phyloP scores from a whole-genome alignment of 805 yeast genomes.

The Priceomyces melissophilus region DNA sequence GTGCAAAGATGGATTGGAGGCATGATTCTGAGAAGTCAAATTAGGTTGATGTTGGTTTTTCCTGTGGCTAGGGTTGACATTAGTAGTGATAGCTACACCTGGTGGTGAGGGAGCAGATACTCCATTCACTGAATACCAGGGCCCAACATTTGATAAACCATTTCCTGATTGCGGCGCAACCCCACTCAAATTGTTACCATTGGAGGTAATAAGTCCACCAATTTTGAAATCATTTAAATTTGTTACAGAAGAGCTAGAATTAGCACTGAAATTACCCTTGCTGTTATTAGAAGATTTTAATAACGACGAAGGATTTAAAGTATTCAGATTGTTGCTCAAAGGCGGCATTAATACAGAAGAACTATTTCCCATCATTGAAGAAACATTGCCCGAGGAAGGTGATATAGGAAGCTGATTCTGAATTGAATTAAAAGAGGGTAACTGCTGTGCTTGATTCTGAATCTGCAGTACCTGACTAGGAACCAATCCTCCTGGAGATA shows the following conservation, averaged over 20 bases:
- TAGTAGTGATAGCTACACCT: no score
- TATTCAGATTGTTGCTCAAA: constrained; percentile 12
- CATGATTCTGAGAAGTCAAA: no score
- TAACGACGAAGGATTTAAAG: constrained; percentile 26
- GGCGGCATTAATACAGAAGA: constrained; percentile 13
- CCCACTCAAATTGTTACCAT: background rate
- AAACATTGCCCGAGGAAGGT: constrained; percentile 12
- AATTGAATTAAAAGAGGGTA: constrained; percentile 35
- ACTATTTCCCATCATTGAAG: background rate
- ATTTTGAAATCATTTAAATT: constrained; percentile 7
- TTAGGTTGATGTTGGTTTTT: no score
- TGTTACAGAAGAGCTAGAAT: background rate
- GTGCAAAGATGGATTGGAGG: no score
- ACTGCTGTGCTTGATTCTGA: constrained; percentile 28
- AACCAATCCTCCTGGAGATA: constrained; percentile 9
- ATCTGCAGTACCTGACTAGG: constrained; percentile 21
- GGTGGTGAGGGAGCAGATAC: no score
- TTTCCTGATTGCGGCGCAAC: no score
- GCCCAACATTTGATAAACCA: no score
- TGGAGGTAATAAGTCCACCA: background rate
- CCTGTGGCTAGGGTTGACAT: no score
- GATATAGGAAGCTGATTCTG: constrained; percentile 31
- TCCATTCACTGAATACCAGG: no score
- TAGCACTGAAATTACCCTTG: background rate
- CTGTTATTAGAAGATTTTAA: constrained; percentile 13